Base-by-base conservation (phyloP, 1,139 yeast genomes). In the Hansenula lynferdii region DNA sequence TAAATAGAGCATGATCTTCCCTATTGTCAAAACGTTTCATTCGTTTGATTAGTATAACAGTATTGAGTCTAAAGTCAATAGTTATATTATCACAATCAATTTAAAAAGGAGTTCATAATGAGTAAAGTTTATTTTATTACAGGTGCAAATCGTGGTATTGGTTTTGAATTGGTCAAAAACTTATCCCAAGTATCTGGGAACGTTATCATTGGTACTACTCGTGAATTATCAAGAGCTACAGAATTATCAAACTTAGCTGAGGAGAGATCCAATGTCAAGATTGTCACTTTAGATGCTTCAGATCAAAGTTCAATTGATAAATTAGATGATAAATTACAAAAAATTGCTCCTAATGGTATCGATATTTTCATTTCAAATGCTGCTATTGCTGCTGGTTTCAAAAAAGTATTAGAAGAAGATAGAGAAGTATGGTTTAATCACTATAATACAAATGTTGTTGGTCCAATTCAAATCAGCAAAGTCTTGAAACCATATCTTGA, bases 281-380 rank as follows among this genome's bases (percentile, higher is more conserved):
- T 43, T 17, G 38, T 46, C 14, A 42, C 42, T 24, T 37, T 55
- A 10, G 61, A 56, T 32, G 46, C 49, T 5, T 37, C 50, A 3
- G 35, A 40, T 21, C 40, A 42, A n/a, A 47, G 42, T 8, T 43
- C 53, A 11, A 49, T 49, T 31, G 36, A 38, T 3, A 36, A 31
- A 8, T 26, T 54, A 12, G 39, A 31, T 44, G 35, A 19, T 36
- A 42, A 28, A 33, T 19, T 45, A 40, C 6, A 14, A 17, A 28
- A 24, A 12, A 31, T 29, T 24, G 47, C 44, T 4, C 19, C 39
- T 5, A 65, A 64, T 28, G 61, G 63, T 25, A 62, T 74, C 39
- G 79, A 74, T 50, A 65, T 70, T 31, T 69, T 70, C 36, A 67
- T 72, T 36, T 71, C 73, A 40, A 72, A 72, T 48, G 76, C 77